A percentile compares a stretch with the other conserved stretches of the same genome.
phyloP scores from a whole-genome alignment of 73 alveolate species.

The Chromera velia region DNA sequence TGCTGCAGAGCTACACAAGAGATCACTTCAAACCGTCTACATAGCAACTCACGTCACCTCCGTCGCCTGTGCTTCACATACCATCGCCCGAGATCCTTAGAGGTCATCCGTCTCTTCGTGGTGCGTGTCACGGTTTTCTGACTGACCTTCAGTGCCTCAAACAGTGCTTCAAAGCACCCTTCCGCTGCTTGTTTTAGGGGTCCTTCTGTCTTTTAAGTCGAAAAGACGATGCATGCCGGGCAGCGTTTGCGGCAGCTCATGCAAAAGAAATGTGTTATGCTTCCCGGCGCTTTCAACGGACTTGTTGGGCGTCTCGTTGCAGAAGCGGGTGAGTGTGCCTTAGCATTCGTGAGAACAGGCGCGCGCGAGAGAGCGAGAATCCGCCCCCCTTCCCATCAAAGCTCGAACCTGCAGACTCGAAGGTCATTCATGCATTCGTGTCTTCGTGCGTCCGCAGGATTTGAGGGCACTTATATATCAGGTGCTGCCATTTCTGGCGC shows the following conservation, averaged over 20 bases:
- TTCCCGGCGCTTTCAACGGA: slow-evolving; percentile 86
- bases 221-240: not conserved
- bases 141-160: too few relatives aligned
- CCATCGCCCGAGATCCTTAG: too few relatives aligned
- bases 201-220: too few relatives aligned
- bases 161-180: too few relatives aligned
- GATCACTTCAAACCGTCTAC: too few relatives aligned
- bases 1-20: too few relatives aligned
- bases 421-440: not conserved
- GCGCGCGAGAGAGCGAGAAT: too few relatives aligned
- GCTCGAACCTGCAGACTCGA: not conserved
- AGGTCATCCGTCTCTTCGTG: too few relatives aligned
- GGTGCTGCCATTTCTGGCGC: slow-evolving; percentile 87
- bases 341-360: not conserved
- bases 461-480: slow-evolving; percentile 71
- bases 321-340: slow-evolving; percentile 23
- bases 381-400: not conserved
- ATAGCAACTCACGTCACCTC: too few relatives aligned
- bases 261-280: slow-evolving; percentile 50
- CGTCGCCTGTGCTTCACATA: too few relatives aligned
- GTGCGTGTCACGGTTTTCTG: too few relatives aligned
- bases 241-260: slow-evolving; percentile 1
- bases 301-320: slow-evolving; percentile 70
- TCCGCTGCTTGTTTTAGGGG: too few relatives aligned
- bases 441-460: slow-evolving; percentile 24